Conservation (phyloP, 257 asterid species). For the Ehretia macrophylla region DNA sequence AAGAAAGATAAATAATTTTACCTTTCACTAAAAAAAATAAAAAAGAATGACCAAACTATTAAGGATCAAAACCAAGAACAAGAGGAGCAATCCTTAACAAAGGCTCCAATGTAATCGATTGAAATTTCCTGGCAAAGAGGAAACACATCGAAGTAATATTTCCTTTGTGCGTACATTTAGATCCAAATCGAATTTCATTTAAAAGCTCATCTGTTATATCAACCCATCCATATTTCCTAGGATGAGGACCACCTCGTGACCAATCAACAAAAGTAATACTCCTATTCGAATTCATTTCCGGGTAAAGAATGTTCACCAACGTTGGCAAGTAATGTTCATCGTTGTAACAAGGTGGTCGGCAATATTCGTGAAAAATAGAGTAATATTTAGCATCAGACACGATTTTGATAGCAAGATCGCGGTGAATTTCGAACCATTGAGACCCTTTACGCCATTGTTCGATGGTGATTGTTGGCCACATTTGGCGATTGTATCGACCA, state of each 20-base stretch:
- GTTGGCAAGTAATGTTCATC: conserved; percentile 64
- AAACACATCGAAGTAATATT: conserved; percentile 32
- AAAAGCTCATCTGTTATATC: conserved; percentile 46
- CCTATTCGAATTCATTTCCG: conserved; percentile 41
- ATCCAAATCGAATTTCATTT: conserved; percentile 31
- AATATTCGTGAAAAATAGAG: conserved; percentile 25
- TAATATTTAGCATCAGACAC: conserved; percentile 43
- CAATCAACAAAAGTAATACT: conserved; percentile 57
- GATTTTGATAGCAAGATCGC: conserved; percentile 37
- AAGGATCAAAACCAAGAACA: conserved; percentile 36
- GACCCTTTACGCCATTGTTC: conserved; percentile 74
- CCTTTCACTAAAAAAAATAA: no score
- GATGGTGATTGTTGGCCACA: conserved; percentile 53
- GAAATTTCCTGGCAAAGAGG: conserved; percentile 70
- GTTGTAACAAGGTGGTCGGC: conserved; percentile 47
- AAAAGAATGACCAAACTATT: neutral
- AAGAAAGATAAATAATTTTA: no score
- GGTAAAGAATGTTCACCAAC: conserved; percentile 40
- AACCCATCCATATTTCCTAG: conserved; percentile 44
- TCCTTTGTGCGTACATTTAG: conserved; percentile 53
- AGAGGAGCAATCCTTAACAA: conserved; percentile 45
- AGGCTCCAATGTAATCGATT: conserved; percentile 36
- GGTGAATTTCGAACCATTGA: conserved; percentile 70
- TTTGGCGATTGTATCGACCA: conserved; percentile 56
- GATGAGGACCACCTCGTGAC: conserved; percentile 70